Conservation (phyloP, 176 grass and related monocot genomes). For the Alloteropsis semialata region DNA sequence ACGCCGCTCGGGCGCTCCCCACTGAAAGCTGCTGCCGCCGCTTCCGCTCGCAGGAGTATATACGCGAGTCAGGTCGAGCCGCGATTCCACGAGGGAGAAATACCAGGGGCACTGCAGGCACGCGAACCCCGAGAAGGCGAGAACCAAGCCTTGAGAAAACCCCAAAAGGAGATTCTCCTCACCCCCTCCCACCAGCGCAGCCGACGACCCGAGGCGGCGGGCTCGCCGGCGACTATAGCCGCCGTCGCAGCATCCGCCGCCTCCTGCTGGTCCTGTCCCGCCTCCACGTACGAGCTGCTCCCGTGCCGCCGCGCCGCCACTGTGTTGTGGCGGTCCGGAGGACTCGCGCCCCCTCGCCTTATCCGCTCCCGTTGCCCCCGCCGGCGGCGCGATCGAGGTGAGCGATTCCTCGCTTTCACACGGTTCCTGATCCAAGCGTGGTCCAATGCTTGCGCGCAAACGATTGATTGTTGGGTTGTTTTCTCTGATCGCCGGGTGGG, state of each 20-base stretch:
- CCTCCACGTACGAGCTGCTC: not conserved
- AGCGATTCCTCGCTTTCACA: not conserved
- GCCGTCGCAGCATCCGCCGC: not conserved
- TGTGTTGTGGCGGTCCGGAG: not conserved
- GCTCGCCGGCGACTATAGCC: constrained; percentile 2
- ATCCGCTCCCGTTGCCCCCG: not conserved
- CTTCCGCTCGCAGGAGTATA: too few species aligned
- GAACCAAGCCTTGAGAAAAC: not conserved
- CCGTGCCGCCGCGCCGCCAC: not conserved
- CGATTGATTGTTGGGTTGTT: not conserved
- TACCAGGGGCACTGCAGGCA: not conserved
- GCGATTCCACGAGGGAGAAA: not conserved
- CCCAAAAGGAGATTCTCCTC: not conserved
- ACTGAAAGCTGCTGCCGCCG: too few species aligned
- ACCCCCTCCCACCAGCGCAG: not conserved
- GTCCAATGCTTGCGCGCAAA: not conserved
- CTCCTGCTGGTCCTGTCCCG: not conserved
- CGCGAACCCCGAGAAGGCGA: not conserved
- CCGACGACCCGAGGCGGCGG: constrained; percentile 3
- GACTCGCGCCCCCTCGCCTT: not conserved
- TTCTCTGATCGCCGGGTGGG: not conserved
- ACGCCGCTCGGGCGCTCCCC: too few species aligned
- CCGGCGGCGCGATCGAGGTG: constrained; percentile 15
- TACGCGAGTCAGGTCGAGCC: not conserved
- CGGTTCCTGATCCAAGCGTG: not conserved